Conservation (phyloP, 208 protist species). For the Naegleria gruberi region DNA sequence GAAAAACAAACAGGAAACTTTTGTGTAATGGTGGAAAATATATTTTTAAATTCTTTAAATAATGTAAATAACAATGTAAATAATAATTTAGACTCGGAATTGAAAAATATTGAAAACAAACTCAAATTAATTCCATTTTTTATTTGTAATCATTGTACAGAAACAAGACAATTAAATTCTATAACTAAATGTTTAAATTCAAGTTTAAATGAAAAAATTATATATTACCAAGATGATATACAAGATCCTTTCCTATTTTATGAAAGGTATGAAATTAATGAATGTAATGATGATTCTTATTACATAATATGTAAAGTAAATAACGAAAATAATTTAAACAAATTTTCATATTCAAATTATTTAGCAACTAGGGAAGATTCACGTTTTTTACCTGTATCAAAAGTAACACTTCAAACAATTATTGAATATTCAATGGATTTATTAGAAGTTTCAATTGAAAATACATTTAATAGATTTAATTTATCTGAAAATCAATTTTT, state of each 20-base stretch:
- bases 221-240: not conserved
- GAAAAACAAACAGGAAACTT: not conserved
- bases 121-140: not conserved
- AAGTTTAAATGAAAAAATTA: not conserved
- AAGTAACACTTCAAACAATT: not conserved
- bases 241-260: not conserved
- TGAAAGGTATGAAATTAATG: not conserved
- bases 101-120: not conserved
- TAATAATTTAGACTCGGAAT: not conserved
- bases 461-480: too few relatives aligned
- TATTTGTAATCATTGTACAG: not conserved
- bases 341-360: not conserved
- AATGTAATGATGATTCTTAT: not conserved
- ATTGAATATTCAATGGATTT: not conserved
- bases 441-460: not conserved
- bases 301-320: not conserved
- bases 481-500: too few relatives aligned
- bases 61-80: not conserved
- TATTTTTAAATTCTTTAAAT: not conserved
- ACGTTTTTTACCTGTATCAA: not conserved
- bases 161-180: not conserved
- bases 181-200: not conserved
- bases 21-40: not conserved
- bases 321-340: not conserved
- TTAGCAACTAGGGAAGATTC: not conserved